Percentiles rank a stretch among this genome's conserved stretches.
phyloP scores from a whole-genome alignment of 768 basidiomycete genomes.

The Suillus ampliporus region DNA sequence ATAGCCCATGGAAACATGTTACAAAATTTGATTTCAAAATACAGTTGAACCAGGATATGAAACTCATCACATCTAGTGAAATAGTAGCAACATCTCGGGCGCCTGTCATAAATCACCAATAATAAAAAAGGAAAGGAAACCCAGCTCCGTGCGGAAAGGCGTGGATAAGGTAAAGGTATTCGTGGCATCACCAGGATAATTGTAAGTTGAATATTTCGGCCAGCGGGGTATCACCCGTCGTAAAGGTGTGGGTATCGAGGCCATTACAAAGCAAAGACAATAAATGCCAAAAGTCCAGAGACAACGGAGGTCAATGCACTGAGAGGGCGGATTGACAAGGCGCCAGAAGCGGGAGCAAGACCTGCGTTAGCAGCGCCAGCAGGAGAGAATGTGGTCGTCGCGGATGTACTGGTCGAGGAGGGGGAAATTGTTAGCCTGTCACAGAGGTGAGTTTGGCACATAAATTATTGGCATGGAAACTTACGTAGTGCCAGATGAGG shows the following conservation, averaged over 20 bases:
- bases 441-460: conserved; percentile 14
- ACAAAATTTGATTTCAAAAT: conserved; percentile 9
- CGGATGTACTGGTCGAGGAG: conserved; percentile 12
- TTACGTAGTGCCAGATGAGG: conserved; percentile 14
- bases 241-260: conserved; percentile 45
- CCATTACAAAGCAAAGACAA: conserved; percentile 30
- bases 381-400: conserved; percentile 23
- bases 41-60: neutral
- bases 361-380: conserved; percentile 44
- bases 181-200: conserved; percentile 30
- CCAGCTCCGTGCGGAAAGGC: conserved; percentile 26
- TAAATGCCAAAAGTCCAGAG: conserved; percentile 24
- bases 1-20: too few species aligned
- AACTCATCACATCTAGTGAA: conserved; percentile 1
- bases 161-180: conserved; percentile 1
- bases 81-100: neutral
- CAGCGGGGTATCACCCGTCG: conserved; percentile 44
- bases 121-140: conserved; percentile 9
- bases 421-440: conserved; percentile 13
- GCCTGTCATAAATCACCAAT: conserved; percentile 5
- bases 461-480: conserved; percentile 3
- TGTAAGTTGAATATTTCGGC: conserved; percentile 31
- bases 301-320: conserved; percentile 27
- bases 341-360: conserved; percentile 26
- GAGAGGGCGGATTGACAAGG: conserved; percentile 30